Evolutionary conservation across 129 eudicot genomes (phyloP), one percentile per base, ranked within the genome.

Genomic region (Smallanthus sonchifolius): DNA sequence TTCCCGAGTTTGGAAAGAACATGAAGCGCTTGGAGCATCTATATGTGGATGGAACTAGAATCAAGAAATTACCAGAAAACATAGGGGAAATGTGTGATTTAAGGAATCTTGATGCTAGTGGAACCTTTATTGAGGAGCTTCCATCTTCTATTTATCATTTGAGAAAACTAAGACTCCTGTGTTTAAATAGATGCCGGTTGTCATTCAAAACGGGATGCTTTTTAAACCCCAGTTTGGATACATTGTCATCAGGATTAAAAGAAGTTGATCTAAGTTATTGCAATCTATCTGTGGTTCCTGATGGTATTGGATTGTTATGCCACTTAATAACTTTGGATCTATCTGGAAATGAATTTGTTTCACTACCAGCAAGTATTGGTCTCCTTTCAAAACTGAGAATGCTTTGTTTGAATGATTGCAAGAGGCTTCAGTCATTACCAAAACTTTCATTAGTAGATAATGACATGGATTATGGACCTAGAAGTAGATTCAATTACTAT

Each of bases 311-410:
- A 34, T 74, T 47, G 47, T 35, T 74, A 11, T 49, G 47, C 34
- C 24, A 19, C 35, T 62, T 74, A 34, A 47, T 16, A 19, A 34
- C 16, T 37, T 63, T 74, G 70, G 49, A 74, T 74, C 71, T 74
- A 32, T 62, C 78, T 62, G 63, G 78, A 74, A 74, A 74, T 74
- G 38, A 74, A 47, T 62, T 74, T 45, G 78, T 13, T 30, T 64
- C 36, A 14, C 62, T 74, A 36, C 49, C 71, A 1, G 10, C 48
- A 61, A 74, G 78, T 35, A 64, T 74, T 7, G 14, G 70, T 47
- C 70, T 62, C 36, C 78, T 74, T 74, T 74, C 78, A 74, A 74
- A 74, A 14, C 62, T 74, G 20, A 62, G 70, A 74, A 32, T 62
- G 70, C 63, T 74, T 74, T 74, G 14, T 11, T 74, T 74, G 63